Conservation (phyloP, 2,329 filamentous ascomycete genomes). For the Scleromitrula shiraiana region DNA sequence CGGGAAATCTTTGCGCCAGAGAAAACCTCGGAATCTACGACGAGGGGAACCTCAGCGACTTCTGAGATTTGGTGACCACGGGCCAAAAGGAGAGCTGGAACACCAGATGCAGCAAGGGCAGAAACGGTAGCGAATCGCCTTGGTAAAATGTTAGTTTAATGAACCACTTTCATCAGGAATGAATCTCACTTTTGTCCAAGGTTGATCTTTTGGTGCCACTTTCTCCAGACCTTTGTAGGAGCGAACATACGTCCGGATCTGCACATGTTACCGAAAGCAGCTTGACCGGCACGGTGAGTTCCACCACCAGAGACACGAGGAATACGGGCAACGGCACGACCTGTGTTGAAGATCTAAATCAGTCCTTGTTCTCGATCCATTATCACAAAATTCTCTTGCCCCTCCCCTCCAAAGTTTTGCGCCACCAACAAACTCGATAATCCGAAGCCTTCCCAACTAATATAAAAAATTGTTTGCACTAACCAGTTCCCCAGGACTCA, state of each 20-base stretch:
- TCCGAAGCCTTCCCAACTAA: constrained; percentile 3
- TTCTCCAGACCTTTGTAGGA: constrained; percentile 99
- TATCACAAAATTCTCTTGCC: too few relatives aligned
- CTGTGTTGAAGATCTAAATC: constrained; percentile 38
- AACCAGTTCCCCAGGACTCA: constrained; percentile 99
- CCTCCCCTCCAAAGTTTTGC: background rate
- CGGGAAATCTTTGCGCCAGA: constrained; percentile 71
- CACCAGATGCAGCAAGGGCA: constrained; percentile 91
- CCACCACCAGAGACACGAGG: constrained; percentile 99
- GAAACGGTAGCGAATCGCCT: constrained; percentile 97
- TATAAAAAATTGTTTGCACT: constrained; percentile 37
- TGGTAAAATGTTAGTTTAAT: constrained; percentile 20
- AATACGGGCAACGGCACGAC: constrained; percentile 99
- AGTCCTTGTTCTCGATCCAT: constrained; percentile 15
- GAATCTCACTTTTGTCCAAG: constrained; percentile 78
- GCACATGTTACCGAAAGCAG: constrained; percentile 99
- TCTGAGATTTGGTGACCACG: constrained; percentile 91
- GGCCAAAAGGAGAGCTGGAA: constrained; percentile 88
- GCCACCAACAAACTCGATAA: background rate
- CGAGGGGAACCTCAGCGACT: constrained; percentile 94
- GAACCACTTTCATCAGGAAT: constrained; percentile 14
- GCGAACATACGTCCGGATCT: constrained; percentile 99
- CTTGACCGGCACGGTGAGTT: constrained; percentile 99
- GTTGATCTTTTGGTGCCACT: constrained; percentile 99
- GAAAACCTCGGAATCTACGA: constrained; percentile 87